Evolutionary conservation across 179 eudicot species (phyloP).

Genomic region (Silene vulgaris): DNA sequence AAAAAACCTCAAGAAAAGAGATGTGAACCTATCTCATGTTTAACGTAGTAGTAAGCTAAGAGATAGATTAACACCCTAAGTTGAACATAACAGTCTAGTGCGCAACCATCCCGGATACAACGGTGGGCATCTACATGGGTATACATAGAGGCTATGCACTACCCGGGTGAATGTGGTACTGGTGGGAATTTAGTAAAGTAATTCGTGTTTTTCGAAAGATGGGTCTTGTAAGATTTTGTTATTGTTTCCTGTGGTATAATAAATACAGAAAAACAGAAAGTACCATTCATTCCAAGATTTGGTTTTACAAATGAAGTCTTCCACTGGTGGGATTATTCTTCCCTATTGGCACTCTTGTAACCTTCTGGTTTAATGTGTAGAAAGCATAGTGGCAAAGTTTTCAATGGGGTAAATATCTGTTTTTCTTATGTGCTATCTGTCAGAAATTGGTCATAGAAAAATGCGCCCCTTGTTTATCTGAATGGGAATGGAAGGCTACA

Average conservation of each 20-base stretch:
- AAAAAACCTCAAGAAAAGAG: not conserved
- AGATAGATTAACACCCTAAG: not conserved
- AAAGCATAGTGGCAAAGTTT: not conserved
- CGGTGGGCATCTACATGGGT: not conserved
- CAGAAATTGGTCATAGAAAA: not conserved
- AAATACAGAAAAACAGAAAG: no score
- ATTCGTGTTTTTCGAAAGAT: no score
- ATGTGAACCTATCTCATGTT: not conserved
- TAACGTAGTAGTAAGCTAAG: not conserved
- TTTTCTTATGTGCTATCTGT: not conserved
- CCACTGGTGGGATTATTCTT: slow-evolving; percentile 3
- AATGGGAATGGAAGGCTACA: not conserved
- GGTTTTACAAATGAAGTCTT: no score
- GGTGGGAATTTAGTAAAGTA: no score
- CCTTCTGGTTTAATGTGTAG: no score
- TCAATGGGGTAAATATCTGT: not conserved
- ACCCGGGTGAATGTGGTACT: not conserved
- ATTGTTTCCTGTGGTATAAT: no score
- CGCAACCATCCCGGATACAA: not conserved
- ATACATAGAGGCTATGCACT: not conserved
- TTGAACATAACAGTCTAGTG: not conserved
- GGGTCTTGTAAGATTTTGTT: no score
- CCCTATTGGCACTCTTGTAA: not conserved
- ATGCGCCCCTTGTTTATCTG: not conserved
- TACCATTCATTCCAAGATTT: no score